Evolutionary conservation across 306 rosid species (phyloP).

Genomic region (Abrus pulchellus): DNA sequence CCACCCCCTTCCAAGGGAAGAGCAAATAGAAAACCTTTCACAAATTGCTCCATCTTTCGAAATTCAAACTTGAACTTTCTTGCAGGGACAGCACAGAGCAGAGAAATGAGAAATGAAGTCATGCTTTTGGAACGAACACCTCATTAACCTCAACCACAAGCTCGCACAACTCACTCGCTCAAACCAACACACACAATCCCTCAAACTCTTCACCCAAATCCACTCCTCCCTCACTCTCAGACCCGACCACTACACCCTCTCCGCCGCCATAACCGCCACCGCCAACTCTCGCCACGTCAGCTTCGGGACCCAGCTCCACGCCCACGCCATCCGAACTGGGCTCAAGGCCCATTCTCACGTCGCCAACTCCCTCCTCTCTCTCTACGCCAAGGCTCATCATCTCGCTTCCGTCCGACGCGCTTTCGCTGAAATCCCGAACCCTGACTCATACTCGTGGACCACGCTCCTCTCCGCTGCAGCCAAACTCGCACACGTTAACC

Average conservation of each 20-base stretch:
- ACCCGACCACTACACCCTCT: conserved; percentile 78
- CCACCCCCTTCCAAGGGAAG: too few species aligned
- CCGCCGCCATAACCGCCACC: conserved; percentile 66
- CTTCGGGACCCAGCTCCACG: conserved; percentile 71
- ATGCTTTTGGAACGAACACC: conserved; percentile 29
- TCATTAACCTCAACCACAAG: conserved; percentile 57
- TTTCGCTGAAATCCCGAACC: conserved; percentile 56
- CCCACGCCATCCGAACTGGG: conserved; percentile 58
- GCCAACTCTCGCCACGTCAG: conserved; percentile 46
- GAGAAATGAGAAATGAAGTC: conserved; percentile 14
- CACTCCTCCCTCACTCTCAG: conserved; percentile 57
- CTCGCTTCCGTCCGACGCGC: conserved; percentile 51
- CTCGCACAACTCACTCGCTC: conserved; percentile 62
- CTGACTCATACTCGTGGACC: conserved; percentile 83
- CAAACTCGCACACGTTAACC: conserved; percentile 54
- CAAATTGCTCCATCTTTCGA: too few species aligned
- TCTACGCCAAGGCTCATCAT: conserved; percentile 62
- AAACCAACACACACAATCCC: conserved; percentile 54
- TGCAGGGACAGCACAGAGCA: too few species aligned
- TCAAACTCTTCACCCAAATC: conserved; percentile 59
- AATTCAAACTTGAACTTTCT: too few species aligned
- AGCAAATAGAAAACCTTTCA: too few species aligned
- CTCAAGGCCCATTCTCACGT: conserved; percentile 68
- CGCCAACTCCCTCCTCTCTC: conserved; percentile 70
- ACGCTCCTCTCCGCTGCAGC: conserved; percentile 65